Base-by-base conservation (phyloP, 257 asterid species). In the Nicotiana undulata region DNA sequence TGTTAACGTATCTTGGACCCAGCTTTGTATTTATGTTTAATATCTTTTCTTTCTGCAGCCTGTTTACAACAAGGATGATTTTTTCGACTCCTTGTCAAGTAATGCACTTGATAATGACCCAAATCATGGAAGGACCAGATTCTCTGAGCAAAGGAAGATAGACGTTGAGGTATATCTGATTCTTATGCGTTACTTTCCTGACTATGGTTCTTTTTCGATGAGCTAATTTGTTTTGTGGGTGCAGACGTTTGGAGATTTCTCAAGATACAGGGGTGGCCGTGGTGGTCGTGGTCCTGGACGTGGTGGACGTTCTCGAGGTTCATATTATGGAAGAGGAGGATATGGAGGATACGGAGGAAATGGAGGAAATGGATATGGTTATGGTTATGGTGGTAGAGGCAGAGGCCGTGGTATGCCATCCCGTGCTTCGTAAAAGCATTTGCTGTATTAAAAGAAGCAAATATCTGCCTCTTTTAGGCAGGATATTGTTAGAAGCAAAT, bases 211-310 rank as follows among this genome's bases (percentile, higher is more conserved):
- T 74, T 52, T 59, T 40, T 49, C 34, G 24, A n/a, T 63, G 16
- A 82, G 63, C 89, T 90, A 58, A 84, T 77, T 24, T 79, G 15
- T 40, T 24, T 24, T 28, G 9, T 82, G 59, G 24, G 32, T 86
- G 82, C 90, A 93, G 99, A 96, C 99, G 22, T 96, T 96, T 87
- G 99, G 99, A 90, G 98, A 96, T 3, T 90, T 86, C 82, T 80
- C 98, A 40, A 90, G 97, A 86, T 87, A 88, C 63, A 94, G 96
- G 22, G 97, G 97, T 63, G 95, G 97, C n/a, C 89, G 97, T 24
- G 98, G 99, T 55, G 97, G 98, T 16, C 94, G 95, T 72, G 95
- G 97, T 11, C 88, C 86, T 58, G 81, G 83, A 52, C 95, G 96
- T 12, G 96, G 98, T 79, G 93, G 98, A 18, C 90, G 97, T 22